phyloP scores from a whole-genome alignment of 2,329 filamentous ascomycete genomes.

The Claviceps quebecensis region DNA sequence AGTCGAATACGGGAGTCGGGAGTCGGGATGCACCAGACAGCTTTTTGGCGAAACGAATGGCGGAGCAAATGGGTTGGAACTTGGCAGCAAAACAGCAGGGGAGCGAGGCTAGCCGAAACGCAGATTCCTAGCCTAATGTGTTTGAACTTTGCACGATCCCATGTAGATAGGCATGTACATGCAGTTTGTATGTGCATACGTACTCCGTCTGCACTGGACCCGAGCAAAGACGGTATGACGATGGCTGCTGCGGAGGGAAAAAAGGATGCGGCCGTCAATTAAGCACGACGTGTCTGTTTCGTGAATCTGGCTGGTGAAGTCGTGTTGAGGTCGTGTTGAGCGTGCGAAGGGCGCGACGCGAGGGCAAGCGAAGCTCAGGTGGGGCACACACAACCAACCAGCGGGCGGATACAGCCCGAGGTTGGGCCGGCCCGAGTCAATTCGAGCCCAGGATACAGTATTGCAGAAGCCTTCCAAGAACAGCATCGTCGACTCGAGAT shows the following conservation, averaged over 20 bases:
- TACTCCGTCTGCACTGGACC: background rate
- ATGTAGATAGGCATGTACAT: background rate
- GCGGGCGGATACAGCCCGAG: too few relatives aligned
- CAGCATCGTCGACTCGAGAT: too few relatives aligned
- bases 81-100: background rate
- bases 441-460: too few relatives aligned
- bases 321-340: constrained; percentile 12
- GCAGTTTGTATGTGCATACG: background rate
- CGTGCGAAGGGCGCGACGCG: constrained; percentile 3
- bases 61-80: constrained; percentile 5
- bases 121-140: too few relatives aligned
- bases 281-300: constrained; percentile 30
- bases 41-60: constrained; percentile 6
- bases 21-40: background rate
- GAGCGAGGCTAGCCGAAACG: too few relatives aligned
- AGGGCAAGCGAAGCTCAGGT: background rate
- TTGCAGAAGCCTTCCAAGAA: too few relatives aligned
- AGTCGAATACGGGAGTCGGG: background rate
- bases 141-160: too few relatives aligned
- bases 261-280: constrained; percentile 17
- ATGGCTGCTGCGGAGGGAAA: constrained; percentile 3
- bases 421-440: too few relatives aligned
- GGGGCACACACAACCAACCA: background rate
- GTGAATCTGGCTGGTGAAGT: constrained; percentile 21
- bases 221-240: background rate